These are phyloP conservation scores for Ascochyta koolunga DNA, from an alignment of 2,329 filamentous ascomycete species.

Conservation along the genomic window DNA sequence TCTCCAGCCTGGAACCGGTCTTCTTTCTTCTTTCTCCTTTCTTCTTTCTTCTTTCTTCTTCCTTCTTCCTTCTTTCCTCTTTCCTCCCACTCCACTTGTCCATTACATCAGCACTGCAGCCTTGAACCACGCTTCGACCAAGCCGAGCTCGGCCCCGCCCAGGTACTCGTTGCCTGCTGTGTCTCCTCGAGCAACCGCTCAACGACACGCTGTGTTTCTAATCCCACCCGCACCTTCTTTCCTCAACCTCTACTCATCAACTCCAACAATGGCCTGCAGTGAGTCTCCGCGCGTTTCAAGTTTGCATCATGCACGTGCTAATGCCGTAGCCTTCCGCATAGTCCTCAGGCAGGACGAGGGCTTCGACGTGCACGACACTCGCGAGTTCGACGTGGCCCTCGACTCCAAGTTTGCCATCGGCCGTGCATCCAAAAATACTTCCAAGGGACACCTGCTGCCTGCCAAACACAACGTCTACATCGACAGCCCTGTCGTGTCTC, in stretches of 20 bases:
- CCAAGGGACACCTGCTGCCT: slow-evolving; percentile 51
- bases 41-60: no score
- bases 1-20: neutral
- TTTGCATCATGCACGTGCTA: slow-evolving; percentile 10
- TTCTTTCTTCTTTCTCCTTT: no score
- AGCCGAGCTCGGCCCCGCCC: slow-evolving; percentile 12
- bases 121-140: neutral
- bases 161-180: neutral
- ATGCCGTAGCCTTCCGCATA: slow-evolving; percentile 35
- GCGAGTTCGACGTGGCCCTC: slow-evolving; percentile 38
- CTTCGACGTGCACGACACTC: slow-evolving; percentile 48
- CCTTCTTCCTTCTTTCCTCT: no score
- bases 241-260: neutral
- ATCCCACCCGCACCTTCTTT: neutral
- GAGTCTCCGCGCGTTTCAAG: slow-evolving; percentile 5
- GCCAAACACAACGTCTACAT: slow-evolving; percentile 67
- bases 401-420: slow-evolving; percentile 46
- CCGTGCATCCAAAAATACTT: slow-evolving; percentile 50
- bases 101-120: neutral
- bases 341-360: slow-evolving; percentile 43
- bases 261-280: slow-evolving; percentile 19
- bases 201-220: neutral
- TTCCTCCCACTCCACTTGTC: neutral
- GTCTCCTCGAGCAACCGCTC: neutral
- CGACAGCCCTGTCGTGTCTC: slow-evolving; percentile 74